These are phyloP conservation scores for Corymbia citriodora DNA, from an alignment of 441 rosid genomes.

Conservation along the genomic window DNA sequence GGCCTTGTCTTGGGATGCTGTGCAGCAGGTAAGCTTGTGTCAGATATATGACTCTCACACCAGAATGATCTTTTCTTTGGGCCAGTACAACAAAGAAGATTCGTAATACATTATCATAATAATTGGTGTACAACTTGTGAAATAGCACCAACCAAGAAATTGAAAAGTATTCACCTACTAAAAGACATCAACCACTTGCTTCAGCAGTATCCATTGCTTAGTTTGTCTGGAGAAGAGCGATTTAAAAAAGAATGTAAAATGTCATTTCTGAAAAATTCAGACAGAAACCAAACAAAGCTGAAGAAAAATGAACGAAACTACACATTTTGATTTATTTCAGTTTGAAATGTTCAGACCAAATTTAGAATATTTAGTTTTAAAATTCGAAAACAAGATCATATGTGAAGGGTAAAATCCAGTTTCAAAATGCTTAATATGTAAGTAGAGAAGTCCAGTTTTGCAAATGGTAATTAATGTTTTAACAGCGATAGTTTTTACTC, in stretches of 20 bases:
- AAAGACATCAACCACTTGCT: background rate
- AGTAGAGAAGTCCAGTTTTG: background rate
- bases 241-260: background rate
- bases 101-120: background rate
- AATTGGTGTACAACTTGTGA: background rate
- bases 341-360: background rate
- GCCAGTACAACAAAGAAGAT: background rate
- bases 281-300: background rate
- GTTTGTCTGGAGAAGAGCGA: background rate
- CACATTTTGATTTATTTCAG: background rate
- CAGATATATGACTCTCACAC: background rate
- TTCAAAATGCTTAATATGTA: background rate
- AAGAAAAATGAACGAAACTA: background rate
- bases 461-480: background rate
- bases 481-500: background rate
- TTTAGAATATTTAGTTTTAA: background rate
- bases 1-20: slow-evolving; percentile 81
- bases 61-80: background rate
- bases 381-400: background rate
- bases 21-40: slow-evolving; percentile 51
- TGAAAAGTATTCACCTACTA: background rate
- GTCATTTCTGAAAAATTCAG: background rate
- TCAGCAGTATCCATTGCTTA: background rate
- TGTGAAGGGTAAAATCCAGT: background rate
- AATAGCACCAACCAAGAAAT: background rate